phyloP scores from a whole-genome alignment of 495 filamentous ascomycete genomes.

The Pseudotulostoma volvatum region DNA sequence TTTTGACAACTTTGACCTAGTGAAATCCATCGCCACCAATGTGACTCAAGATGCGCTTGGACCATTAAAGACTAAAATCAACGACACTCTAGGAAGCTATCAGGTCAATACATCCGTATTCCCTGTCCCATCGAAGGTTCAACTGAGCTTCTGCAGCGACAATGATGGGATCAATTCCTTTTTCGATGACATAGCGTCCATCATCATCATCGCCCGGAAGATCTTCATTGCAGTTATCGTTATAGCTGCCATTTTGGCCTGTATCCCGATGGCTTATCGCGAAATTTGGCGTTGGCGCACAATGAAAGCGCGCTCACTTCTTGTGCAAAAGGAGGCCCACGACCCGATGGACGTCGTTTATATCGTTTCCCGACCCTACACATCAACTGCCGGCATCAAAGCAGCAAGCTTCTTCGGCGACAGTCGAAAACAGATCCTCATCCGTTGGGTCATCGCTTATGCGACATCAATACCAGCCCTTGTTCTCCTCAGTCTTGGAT shows the following conservation, averaged over 20 bases:
- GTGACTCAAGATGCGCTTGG: constrained; percentile 67
- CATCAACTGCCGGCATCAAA: constrained; percentile 53
- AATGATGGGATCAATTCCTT: constrained; percentile 74
- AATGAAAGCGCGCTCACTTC: constrained; percentile 49
- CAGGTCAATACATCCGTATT: constrained; percentile 60
- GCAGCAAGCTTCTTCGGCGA: constrained; percentile 51
- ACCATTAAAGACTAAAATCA: constrained; percentile 51
- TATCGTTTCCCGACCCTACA: constrained; percentile 64
- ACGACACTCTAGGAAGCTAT: constrained; percentile 48
- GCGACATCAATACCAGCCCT: constrained; percentile 69
- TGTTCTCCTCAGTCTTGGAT: constrained; percentile 68
- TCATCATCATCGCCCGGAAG: constrained; percentile 45
- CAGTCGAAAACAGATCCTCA: constrained; percentile 48
- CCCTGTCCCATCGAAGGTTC: constrained; percentile 63
- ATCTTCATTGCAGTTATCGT: constrained; percentile 58
- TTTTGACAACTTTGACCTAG: constrained; percentile 54
- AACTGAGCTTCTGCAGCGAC: constrained; percentile 73
- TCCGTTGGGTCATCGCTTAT: constrained; percentile 79
- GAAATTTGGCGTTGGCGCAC: constrained; percentile 67
- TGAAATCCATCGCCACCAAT: constrained; percentile 58
- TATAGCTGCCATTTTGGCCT: constrained; percentile 51
- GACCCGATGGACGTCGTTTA: constrained; percentile 85
- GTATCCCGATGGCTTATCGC: constrained; percentile 58
- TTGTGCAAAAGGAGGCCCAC: constrained; percentile 45
- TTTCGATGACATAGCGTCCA: constrained; percentile 52